Conservation (phyloP, 2,329 filamentous ascomycete genomes). For the Scedosporium apiospermum region DNA sequence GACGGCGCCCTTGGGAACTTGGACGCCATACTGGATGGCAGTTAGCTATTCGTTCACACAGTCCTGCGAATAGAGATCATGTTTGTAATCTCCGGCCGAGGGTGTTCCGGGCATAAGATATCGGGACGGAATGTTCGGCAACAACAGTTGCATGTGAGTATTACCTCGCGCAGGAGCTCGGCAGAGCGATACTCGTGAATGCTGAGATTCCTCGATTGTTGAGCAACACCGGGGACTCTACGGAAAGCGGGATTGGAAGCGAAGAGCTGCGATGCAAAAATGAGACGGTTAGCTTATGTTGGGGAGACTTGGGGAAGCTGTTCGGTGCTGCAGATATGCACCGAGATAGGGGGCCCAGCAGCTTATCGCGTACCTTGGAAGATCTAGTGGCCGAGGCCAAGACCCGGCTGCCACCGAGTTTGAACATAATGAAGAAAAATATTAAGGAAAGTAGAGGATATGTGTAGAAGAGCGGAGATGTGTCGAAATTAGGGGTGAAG, state of each 20-base stretch:
- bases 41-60: slow-evolving; percentile 1
- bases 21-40: slow-evolving; percentile 70
- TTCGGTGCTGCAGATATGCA: background rate
- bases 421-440: slow-evolving; percentile 58
- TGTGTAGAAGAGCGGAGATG: slow-evolving; percentile 9
- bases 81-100: too few relatives aligned
- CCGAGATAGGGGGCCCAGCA: background rate
- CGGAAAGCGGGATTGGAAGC: slow-evolving; percentile 28
- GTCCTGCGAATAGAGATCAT: slow-evolving; percentile 5
- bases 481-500: slow-evolving; percentile 6
- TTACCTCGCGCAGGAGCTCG: slow-evolving; percentile 70
- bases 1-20: slow-evolving; percentile 82
- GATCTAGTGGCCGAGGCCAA: slow-evolving; percentile 71
- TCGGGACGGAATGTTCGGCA: background rate
- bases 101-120: background rate
- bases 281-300: slow-evolving; percentile 4
- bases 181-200: slow-evolving; percentile 98
- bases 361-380: slow-evolving; percentile 52
- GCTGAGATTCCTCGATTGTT: slow-evolving; percentile 82
- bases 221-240: slow-evolving; percentile 54
- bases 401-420: slow-evolving; percentile 71
- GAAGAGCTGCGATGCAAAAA: slow-evolving; percentile 14
- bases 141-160: background rate
- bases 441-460: slow-evolving; percentile 7
- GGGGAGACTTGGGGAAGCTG: slow-evolving; percentile 8